Evolutionary conservation across 2,329 filamentous ascomycete species (phyloP).

Genomic region (Ambrosiella cleistominuta): DNA sequence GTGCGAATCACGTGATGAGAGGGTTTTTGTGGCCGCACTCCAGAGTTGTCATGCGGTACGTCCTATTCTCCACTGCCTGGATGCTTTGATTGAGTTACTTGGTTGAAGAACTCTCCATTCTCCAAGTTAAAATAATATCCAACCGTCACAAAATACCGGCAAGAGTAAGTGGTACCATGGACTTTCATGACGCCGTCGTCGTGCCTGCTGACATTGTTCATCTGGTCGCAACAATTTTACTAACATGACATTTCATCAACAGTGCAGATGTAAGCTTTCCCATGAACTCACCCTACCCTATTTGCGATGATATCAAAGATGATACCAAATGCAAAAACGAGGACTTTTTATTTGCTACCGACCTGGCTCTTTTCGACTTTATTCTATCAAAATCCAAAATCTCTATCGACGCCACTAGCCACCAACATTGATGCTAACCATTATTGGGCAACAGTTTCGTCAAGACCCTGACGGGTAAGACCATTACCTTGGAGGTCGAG

Average conservation of each 20-base stretch:
- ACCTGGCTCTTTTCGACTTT: background rate
- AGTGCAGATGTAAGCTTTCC: slow-evolving; percentile 76
- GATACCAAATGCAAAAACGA: background rate
- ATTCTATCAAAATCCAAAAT: background rate
- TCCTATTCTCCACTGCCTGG: slow-evolving; percentile 13
- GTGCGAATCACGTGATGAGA: slow-evolving; percentile 12
- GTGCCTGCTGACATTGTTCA: background rate
- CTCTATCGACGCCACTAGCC: background rate
- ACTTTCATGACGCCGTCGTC: background rate
- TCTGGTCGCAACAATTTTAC: slow-evolving; percentile 18
- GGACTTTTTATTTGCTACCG: background rate
- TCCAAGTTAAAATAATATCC: slow-evolving; percentile 14
- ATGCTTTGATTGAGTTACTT: slow-evolving; percentile 17
- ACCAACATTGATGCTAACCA: slow-evolving; percentile 15
- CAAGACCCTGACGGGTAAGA: slow-evolving; percentile 99
- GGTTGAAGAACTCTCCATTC: slow-evolving; percentile 15
- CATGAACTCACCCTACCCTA: background rate
- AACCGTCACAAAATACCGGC: slow-evolving; percentile 34
- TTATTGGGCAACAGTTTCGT: slow-evolving; percentile 57
- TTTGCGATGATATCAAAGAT: background rate
- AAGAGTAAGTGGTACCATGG: slow-evolving; percentile 34
- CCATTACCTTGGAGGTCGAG: slow-evolving; percentile 99
- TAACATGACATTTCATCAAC: slow-evolving; percentile 26
- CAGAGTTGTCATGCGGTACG: slow-evolving; percentile 9
- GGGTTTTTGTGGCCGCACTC: slow-evolving; percentile 12